Conservation (phyloP, 768 basidiomycete species). For the Cystofilobasidium macerans region DNA sequence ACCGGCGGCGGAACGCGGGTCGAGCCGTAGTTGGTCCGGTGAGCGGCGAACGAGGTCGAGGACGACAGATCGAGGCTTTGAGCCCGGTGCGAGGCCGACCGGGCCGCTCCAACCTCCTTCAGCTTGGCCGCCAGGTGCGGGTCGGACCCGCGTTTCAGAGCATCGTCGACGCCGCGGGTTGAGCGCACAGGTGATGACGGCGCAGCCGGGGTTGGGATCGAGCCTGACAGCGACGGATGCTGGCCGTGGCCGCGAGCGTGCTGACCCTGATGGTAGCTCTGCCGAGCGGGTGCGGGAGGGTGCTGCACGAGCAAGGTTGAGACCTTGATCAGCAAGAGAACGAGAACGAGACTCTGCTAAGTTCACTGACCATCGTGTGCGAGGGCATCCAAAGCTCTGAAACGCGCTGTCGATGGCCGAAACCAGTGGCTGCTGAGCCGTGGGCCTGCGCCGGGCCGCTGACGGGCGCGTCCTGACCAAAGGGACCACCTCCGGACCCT, state of each 20-base stretch:
- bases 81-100: conserved; percentile 71
- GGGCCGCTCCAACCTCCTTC: conserved; percentile 48
- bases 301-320: background rate
- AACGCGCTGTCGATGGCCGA: conserved; percentile 5
- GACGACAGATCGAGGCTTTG: conserved; percentile 84
- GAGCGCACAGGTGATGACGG: conserved; percentile 30
- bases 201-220: conserved; percentile 23
- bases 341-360: background rate
- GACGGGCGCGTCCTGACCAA: too few relatives aligned
- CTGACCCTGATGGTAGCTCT: conserved; percentile 6
- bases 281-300: background rate
- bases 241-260: conserved; percentile 33
- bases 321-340: background rate
- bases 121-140: conserved; percentile 72
- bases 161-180: conserved; percentile 54
- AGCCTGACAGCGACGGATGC: conserved; percentile 25
- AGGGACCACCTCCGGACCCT: background rate
- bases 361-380: conserved; percentile 1
- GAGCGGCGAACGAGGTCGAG: conserved; percentile 46
- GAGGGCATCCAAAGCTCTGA: conserved; percentile 13
- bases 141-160: conserved; percentile 70
- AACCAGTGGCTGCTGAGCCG: conserved; percentile 70
- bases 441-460: conserved; percentile 37
- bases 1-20: background rate
- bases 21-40: conserved; percentile 1